A percentile compares a stretch with the other conserved stretches of the same genome.
Evolutionary conservation across 2,329 filamentous ascomycete species (phyloP).

Genomic region (Cadophora malorum): DNA sequence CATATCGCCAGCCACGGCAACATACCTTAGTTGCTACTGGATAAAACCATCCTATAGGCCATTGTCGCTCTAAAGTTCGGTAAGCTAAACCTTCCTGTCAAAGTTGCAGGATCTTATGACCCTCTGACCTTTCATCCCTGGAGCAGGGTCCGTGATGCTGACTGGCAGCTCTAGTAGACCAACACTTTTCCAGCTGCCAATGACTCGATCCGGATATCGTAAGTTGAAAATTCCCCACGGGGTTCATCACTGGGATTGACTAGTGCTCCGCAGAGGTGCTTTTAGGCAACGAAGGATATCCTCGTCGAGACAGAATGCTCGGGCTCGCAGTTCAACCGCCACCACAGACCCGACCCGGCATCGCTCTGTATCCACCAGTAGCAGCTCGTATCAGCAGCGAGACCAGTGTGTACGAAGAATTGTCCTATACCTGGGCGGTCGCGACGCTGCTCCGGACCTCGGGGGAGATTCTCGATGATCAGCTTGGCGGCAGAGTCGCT

Average conservation of each 20-base stretch:
- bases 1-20: neutral
- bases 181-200: neutral
- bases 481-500: slow-evolving; percentile 38
- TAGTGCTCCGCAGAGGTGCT: slow-evolving; percentile 16
- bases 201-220: slow-evolving; percentile 20
- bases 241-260: neutral
- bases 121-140: neutral
- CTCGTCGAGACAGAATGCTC: slow-evolving; percentile 31
- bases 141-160: neutral
- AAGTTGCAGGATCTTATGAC: neutral
- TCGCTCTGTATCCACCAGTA: slow-evolving; percentile 40
- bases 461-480: slow-evolving; percentile 39
- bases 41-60: neutral
- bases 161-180: slow-evolving; percentile 13
- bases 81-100: slow-evolving; percentile 9
- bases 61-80: slow-evolving; percentile 3
- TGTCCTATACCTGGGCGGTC: slow-evolving; percentile 40
- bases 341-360: slow-evolving; percentile 35
- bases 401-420: slow-evolving; percentile 38
- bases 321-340: slow-evolving; percentile 42
- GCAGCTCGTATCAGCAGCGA: slow-evolving; percentile 40
- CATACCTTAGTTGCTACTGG: neutral
- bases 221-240: neutral
- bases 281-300: slow-evolving; percentile 21
- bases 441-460: slow-evolving; percentile 41